Evolutionary conservation across 73 alveolate species (phyloP).

Genomic region (Tetrahymena elliotti): DNA sequence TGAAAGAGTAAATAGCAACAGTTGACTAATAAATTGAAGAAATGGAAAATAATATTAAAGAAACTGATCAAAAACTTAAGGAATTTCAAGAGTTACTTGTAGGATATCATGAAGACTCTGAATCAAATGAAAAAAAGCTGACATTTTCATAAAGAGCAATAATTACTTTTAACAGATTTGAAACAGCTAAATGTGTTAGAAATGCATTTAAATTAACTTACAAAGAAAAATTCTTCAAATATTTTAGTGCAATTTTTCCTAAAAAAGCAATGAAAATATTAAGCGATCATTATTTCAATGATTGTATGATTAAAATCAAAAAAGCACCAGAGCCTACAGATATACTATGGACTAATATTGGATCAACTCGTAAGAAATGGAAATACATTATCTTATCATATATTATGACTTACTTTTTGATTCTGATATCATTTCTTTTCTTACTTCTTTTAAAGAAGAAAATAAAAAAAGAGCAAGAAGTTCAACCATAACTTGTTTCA

Average conservation of each 20-base stretch:
- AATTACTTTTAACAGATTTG: not conserved
- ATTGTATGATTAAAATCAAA: not conserved
- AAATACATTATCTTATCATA: not conserved
- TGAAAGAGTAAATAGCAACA: not conserved
- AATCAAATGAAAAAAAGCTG: not conserved
- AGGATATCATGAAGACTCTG: not conserved
- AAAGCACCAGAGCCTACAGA: slow-evolving; percentile 28
- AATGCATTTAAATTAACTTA: not conserved
- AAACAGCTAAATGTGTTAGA: not conserved
- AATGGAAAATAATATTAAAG: not conserved
- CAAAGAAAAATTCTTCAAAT: not conserved
- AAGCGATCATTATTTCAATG: not conserved
- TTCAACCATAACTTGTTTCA: not conserved
- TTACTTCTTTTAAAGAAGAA: not conserved
- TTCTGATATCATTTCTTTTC: not conserved
- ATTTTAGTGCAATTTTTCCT: not conserved
- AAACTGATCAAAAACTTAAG: not conserved
- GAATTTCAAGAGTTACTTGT: not conserved
- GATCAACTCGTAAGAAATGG: slow-evolving; percentile 4
- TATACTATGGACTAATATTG: slow-evolving; percentile 7
- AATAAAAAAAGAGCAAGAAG: not conserved
- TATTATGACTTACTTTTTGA: not conserved
- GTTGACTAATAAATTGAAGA: not conserved
- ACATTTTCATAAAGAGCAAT: not conserved
- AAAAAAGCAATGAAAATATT: not conserved